These are phyloP conservation scores for Schizothecium vesticola DNA, from an alignment of 495 filamentous ascomycete genomes.

Conservation along the genomic window DNA sequence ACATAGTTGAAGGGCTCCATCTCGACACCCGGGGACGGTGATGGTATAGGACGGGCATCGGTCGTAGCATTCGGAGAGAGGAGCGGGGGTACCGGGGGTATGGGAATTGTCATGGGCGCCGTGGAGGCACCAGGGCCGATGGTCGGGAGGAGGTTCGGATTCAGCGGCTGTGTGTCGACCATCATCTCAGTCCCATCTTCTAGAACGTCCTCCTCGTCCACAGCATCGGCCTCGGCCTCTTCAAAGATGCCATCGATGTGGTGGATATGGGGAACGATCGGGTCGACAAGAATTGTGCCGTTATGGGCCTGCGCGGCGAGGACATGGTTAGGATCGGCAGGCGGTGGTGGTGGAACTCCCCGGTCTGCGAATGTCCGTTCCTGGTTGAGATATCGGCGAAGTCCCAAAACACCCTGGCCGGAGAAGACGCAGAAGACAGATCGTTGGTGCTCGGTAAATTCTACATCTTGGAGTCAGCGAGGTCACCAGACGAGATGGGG, in stretches of 20 bases:
- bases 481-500: background rate
- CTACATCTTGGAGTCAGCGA: constrained; percentile 39
- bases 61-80: background rate
- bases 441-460: constrained; percentile 93
- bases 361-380: constrained; percentile 29
- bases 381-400: constrained; percentile 71
- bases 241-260: constrained; percentile 31
- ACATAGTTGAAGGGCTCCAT: background rate
- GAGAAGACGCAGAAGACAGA: constrained; percentile 97
- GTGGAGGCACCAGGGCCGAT: constrained; percentile 1
- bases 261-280: constrained; percentile 6
- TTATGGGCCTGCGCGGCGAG: background rate
- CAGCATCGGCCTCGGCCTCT: constrained; percentile 29
- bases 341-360: constrained; percentile 8
- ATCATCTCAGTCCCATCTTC: constrained; percentile 41
- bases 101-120: background rate
- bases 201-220: constrained; percentile 39
- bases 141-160: background rate
- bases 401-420: constrained; percentile 69
- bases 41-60: background rate
- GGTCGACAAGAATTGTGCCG: background rate
- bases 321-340: background rate
- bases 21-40: background rate
- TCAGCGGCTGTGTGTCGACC: constrained; percentile 29
- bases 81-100: constrained; percentile 9